Conservation (phyloP, 2,329 filamentous ascomycete species). For the Bipolaris bicolor region DNA sequence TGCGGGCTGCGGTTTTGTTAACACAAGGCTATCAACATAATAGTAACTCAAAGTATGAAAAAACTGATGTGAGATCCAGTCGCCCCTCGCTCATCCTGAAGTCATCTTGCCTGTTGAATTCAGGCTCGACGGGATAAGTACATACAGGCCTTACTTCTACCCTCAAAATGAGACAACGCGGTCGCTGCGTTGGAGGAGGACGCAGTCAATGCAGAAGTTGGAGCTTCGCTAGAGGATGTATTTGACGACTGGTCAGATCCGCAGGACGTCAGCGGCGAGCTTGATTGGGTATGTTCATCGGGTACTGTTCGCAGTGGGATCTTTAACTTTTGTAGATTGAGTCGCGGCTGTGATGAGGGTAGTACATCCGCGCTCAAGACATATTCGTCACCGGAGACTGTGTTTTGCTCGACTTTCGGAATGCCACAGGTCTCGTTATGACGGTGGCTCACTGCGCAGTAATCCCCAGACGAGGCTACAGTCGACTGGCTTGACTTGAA, state of each 20-base stretch:
- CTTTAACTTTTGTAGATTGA: conserved; percentile 7
- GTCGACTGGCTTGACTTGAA: background rate
- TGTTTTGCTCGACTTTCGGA: background rate
- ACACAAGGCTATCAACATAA: background rate
- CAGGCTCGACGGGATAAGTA: background rate
- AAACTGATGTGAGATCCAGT: background rate
- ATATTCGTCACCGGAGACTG: background rate
- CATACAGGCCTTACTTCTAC: conserved; percentile 11
- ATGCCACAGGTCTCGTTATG: background rate
- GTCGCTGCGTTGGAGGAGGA: conserved; percentile 10
- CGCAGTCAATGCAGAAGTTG: conserved; percentile 23
- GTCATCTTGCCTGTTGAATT: background rate
- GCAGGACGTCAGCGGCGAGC: conserved; percentile 27
- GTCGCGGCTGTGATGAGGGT: background rate
- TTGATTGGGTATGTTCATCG: background rate
- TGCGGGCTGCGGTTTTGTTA: background rate
- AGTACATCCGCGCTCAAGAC: background rate
- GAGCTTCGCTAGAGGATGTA: conserved; percentile 21
- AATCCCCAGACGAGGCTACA: background rate
- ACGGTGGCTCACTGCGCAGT: background rate
- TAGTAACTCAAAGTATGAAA: background rate
- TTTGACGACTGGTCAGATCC: conserved; percentile 24
- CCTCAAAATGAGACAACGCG: background rate
- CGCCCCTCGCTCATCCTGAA: too few species aligned
- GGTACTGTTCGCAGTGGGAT: conserved; percentile 1